These are phyloP conservation scores for Helminthosporium solani DNA, from an alignment of 2,329 filamentous ascomycete species.

Conservation along the genomic window DNA sequence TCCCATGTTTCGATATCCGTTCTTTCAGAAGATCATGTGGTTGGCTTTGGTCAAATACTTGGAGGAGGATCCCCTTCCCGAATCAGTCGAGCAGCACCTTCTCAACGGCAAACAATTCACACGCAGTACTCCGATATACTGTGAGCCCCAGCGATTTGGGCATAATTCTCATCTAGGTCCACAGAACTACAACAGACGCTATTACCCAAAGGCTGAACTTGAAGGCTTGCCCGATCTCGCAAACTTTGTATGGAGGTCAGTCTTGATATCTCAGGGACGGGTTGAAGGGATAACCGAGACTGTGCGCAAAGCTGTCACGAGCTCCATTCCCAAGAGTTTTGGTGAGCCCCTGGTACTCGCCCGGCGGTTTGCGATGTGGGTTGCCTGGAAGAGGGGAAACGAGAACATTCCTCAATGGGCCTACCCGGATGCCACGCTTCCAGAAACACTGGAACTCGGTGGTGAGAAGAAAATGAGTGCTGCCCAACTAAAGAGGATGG, in stretches of 20 bases:
- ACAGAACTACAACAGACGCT: conserved; percentile 59
- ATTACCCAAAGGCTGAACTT: conserved; percentile 63
- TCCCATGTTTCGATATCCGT: conserved; percentile 65
- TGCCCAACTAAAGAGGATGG: conserved; percentile 56
- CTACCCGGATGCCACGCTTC: conserved; percentile 56
- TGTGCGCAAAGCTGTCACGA: conserved; percentile 59
- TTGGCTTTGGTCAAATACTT: conserved; percentile 65
- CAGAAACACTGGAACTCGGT: conserved; percentile 35
- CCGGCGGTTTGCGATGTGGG: conserved; percentile 63
- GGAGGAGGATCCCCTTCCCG: conserved; percentile 63
- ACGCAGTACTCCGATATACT: conserved; percentile 58
- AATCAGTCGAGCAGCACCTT: conserved; percentile 56
- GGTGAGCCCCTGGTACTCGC: conserved; percentile 62
- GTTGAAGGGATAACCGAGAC: conserved; percentile 62
- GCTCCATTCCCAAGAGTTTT: conserved; percentile 63
- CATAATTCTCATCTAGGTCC: conserved; percentile 54
- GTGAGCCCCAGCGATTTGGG: conserved; percentile 57
- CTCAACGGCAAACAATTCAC: conserved; percentile 57
- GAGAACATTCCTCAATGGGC: conserved; percentile 64
- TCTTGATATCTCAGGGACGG: conserved; percentile 61
- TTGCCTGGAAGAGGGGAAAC: conserved; percentile 67
- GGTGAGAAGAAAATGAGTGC: conserved; percentile 57
- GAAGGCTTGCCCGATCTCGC: conserved; percentile 60
- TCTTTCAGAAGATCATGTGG: conserved; percentile 71
- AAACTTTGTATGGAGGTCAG: conserved; percentile 63